phyloP scores from a whole-genome alignment of 2,329 filamentous ascomycete species.

The Pseudocercospora fijiensis region DNA sequence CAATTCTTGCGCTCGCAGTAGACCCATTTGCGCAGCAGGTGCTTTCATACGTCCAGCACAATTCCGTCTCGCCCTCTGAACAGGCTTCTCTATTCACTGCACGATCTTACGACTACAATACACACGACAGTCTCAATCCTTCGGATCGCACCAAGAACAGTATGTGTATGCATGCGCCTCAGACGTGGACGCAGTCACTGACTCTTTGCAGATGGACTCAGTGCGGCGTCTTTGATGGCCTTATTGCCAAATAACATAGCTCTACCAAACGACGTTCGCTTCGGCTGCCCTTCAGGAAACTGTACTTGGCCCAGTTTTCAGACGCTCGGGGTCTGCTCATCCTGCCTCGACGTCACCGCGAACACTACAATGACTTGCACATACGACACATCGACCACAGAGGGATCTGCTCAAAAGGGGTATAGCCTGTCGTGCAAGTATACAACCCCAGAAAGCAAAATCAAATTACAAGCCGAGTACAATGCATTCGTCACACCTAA shows the following conservation, averaged over 20 bases:
- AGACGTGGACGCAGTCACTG: neutral
- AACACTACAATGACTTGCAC: neutral
- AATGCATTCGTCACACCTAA: neutral
- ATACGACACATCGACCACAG: neutral
- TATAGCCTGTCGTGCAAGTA: neutral
- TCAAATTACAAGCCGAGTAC: neutral
- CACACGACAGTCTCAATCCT: slow-evolving; percentile 3
- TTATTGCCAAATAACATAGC: neutral
- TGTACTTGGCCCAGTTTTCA: slow-evolving; percentile 4
- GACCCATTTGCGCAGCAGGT: slow-evolving; percentile 4
- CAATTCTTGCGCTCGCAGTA: neutral
- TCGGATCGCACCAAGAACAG: slow-evolving; percentile 1
- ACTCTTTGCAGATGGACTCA: neutral
- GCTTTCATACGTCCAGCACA: neutral
- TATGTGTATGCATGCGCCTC: neutral
- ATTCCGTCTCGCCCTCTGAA: neutral
- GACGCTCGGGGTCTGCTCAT: neutral
- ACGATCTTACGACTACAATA: neutral
- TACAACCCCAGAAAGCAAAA: neutral
- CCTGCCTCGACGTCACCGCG: neutral
- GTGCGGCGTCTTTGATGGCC: slow-evolving; percentile 3
- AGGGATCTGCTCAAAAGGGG: neutral
- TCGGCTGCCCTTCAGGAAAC: neutral
- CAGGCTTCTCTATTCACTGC: neutral
- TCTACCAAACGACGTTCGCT: neutral